Conservation (phyloP, 2,329 filamentous ascomycete genomes). For the Hypoxylon rubiginosum region DNA sequence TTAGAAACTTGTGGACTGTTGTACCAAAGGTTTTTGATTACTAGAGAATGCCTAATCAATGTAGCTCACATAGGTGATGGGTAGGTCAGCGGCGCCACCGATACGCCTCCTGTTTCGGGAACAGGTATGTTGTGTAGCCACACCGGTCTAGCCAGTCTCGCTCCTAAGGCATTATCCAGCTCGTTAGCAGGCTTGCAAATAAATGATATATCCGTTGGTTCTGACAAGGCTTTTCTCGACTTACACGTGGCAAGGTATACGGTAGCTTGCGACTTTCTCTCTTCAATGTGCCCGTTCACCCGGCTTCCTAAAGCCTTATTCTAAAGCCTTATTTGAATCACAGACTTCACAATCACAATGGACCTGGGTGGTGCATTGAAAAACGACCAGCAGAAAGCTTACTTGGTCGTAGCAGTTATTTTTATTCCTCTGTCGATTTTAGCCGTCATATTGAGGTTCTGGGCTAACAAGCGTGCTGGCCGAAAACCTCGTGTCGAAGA, state of each 20-base stretch:
- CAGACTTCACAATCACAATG: neutral
- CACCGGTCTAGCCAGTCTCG: neutral
- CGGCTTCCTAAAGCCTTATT: too few relatives aligned
- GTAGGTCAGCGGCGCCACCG: neutral
- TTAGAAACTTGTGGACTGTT: neutral
- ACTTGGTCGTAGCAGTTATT: slow-evolving; percentile 8
- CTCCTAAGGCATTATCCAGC: too few relatives aligned
- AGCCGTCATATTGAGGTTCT: slow-evolving; percentile 19
- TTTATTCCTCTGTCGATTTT: slow-evolving; percentile 10
- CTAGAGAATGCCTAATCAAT: neutral
- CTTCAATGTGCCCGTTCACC: neutral
- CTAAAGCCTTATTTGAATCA: too few relatives aligned
- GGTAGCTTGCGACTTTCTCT: neutral
- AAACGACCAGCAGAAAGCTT: neutral
- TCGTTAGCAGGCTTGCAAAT: neutral
- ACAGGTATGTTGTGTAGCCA: neutral
- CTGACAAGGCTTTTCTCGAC: too few relatives aligned
- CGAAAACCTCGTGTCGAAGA: slow-evolving; percentile 17
- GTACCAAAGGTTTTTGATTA: neutral
- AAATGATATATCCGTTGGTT: neutral
- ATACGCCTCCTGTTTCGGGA: neutral
- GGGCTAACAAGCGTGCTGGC: slow-evolving; percentile 9
- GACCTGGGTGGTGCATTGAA: neutral
- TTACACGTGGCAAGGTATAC: too few relatives aligned
- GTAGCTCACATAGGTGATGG: neutral